phyloP scores from a whole-genome alignment of 345 rosid genomes.

The Erodium maritimum region DNA sequence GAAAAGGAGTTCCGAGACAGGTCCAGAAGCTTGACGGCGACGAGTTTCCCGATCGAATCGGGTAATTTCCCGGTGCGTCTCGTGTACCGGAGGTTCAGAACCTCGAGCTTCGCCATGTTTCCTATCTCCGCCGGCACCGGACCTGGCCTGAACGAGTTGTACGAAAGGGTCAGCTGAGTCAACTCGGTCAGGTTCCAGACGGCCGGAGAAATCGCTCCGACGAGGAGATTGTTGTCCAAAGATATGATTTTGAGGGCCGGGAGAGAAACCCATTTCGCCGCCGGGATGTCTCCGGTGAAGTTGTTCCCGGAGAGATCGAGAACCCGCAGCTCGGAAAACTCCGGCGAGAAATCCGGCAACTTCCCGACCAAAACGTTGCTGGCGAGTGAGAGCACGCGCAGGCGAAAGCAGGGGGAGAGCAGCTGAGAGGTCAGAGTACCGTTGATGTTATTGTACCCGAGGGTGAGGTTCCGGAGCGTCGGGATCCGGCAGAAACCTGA shows the following conservation, averaged over 20 bases:
- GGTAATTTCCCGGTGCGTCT: constrained; percentile 49
- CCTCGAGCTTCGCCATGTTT: constrained; percentile 37
- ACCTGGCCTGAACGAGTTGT: constrained; percentile 27
- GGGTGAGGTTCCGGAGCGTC: constrained; percentile 37
- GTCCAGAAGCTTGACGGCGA: constrained; percentile 32
- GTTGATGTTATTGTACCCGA: constrained; percentile 24
- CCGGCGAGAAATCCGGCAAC: constrained; percentile 40
- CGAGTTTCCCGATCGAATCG: constrained; percentile 33
- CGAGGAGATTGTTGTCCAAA: constrained; percentile 23
- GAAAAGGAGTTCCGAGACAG: constrained; percentile 29
- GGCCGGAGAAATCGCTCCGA: constrained; percentile 39
- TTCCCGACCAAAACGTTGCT: constrained; percentile 35
- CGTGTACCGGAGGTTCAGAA: constrained; percentile 16
- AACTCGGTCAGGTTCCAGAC: constrained; percentile 38
- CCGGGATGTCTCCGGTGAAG: constrained; percentile 46
- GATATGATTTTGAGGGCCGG: constrained; percentile 22
- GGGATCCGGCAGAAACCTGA: constrained; percentile 44
- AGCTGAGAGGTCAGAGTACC: constrained; percentile 29
- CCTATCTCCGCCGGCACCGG: constrained; percentile 39
- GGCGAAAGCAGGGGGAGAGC: no score
- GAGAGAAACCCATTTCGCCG: constrained; percentile 35
- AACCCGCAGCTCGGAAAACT: constrained; percentile 17
- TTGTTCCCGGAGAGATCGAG: constrained; percentile 35
- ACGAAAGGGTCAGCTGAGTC: constrained; percentile 29
- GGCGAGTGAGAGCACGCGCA: constrained; percentile 39